Evolutionary conservation across 106 monocot genomes (phyloP).

Genomic region (Hemerocallis citrina): DNA sequence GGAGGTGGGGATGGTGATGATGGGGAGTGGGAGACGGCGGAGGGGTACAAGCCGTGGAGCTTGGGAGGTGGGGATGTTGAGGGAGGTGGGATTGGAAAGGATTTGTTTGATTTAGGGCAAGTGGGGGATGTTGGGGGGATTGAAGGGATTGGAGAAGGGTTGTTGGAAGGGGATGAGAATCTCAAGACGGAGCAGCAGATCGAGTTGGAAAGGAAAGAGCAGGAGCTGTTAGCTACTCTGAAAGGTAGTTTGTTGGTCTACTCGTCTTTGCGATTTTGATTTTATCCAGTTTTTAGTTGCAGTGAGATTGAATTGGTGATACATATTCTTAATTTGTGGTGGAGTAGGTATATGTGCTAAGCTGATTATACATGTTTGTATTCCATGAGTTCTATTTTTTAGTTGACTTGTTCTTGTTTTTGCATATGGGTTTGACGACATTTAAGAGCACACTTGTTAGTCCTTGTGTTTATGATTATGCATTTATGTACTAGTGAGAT

Average conservation of each 20-base stretch:
- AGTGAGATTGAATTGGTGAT: background rate
- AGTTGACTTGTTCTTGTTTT: too few species aligned
- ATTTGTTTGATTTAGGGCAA: slow-evolving; percentile 20
- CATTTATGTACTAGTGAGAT: too few species aligned
- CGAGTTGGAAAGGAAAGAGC: slow-evolving; percentile 34
- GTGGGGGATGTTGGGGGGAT: slow-evolving; percentile 30
- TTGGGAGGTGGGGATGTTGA: slow-evolving; percentile 37
- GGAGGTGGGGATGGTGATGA: background rate
- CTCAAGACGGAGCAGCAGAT: slow-evolving; percentile 15
- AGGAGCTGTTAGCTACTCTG: slow-evolving; percentile 32
- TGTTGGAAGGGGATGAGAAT: slow-evolving; percentile 17
- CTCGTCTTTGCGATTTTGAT: background rate
- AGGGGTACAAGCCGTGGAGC: slow-evolving; percentile 44
- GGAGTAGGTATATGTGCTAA: too few species aligned
- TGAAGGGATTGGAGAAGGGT: slow-evolving; percentile 17
- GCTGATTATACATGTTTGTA: too few species aligned
- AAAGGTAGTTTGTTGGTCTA: slow-evolving; percentile 46
- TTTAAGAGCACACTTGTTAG: too few species aligned
- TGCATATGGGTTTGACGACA: too few species aligned
- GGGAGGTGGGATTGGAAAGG: slow-evolving; percentile 24
- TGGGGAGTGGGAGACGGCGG: slow-evolving; percentile 34
- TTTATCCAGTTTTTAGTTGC: background rate
- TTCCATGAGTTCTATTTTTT: too few species aligned
- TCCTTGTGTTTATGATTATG: too few species aligned
- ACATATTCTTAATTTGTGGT: background rate